Evolutionary conservation across 1,284 basidiomycete genomes (phyloP), one percentile per base, ranked within the genome.

Genomic region (Ustilago cynodontis): DNA sequence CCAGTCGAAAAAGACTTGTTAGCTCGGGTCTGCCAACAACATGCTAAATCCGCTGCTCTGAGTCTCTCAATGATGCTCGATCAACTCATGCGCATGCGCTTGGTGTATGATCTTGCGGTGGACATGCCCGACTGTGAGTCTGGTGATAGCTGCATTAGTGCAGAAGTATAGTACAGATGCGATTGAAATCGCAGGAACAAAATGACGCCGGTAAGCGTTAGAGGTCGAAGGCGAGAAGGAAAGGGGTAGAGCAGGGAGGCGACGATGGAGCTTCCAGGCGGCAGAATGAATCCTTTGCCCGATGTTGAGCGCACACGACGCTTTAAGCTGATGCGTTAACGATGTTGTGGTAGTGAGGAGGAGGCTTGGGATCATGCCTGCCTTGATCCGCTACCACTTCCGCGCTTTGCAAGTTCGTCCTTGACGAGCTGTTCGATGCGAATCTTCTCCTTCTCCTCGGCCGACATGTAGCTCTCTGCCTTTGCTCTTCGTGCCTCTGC

Each of bases 401-500:
- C 64, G n/a, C 62, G 58, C 59, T 74, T 77, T 8, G 74, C 73
- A 28, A 77, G 62, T 62, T 81, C 78, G 57, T 71, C 67, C 69
- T 79, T 78, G 58, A 82, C 80, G 45, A 72, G 60, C 67, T 77
- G 65, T 43, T 81, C 81, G 59, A 84, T 79, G 13, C 74, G 68
- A 28, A 78, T 55, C 68, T 79, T 76, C 51, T 82, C 82, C 70
- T 73, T 77, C 58, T 82, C 79, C 31, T 73, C 77, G 14, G 82
- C 82, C 20, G 74, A 52, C 71, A 84, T 78, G 20, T 71, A 57
- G 53, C 65, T 70, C 56, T 76, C 78, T 0, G 77, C 68, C 28
- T 66, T 69, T 11, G 58, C 65, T 20, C 79, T 72, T 13, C 77
- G 66, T 18, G 61, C 67, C 47, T 75, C 59, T 26, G 65, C 77